Percentiles rank a stretch among this genome's conserved stretches.
Conservation (phyloP, 371 early-diverging fungal genomes). For the Mortierella sp. region DNA sequence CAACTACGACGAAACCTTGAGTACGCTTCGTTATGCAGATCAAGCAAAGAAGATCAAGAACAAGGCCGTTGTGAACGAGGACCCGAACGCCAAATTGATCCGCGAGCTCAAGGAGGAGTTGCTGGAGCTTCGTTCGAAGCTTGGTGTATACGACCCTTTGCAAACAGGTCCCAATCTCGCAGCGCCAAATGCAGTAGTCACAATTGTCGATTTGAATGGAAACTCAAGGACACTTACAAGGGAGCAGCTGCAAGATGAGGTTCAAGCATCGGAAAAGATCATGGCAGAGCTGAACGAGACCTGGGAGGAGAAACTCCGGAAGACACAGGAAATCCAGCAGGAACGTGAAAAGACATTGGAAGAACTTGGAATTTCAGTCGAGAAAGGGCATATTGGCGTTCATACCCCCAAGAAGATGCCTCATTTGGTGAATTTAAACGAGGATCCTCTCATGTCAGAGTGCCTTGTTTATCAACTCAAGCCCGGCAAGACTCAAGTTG, state of each 20-base stretch:
- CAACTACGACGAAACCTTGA: constrained; percentile 88
- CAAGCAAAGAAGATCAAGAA: constrained; percentile 94
- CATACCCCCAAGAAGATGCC: constrained; percentile 88
- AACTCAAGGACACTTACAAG: constrained; percentile 66
- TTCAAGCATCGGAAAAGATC: constrained; percentile 90
- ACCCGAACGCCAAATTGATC: constrained; percentile 87
- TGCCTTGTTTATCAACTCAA: constrained; percentile 91
- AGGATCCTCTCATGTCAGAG: constrained; percentile 92
- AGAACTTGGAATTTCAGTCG: constrained; percentile 85
- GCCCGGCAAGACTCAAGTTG: constrained; percentile 82
- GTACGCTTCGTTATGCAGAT: constrained; percentile 96
- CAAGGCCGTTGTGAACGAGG: constrained; percentile 93
- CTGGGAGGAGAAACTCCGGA: constrained; percentile 88
- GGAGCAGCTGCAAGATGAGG: constrained; percentile 81
- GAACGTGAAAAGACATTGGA: constrained; percentile 83
- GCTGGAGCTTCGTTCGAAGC: constrained; percentile 70
- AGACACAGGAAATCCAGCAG: constrained; percentile 80
- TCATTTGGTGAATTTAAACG: constrained; percentile 91
- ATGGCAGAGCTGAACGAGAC: constrained; percentile 85
- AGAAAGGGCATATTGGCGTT: constrained; percentile 83
- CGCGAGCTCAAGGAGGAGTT: constrained; percentile 91
- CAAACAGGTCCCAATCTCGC: constrained; percentile 49
- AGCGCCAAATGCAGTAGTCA: constrained; percentile 53
- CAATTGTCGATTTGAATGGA: constrained; percentile 65
- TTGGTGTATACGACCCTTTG: constrained; percentile 74